Evolutionary conservation across 169 alveolate genomes (phyloP), one percentile per base, ranked within the genome.

Genomic region (Plasmodium gonderi): DNA sequence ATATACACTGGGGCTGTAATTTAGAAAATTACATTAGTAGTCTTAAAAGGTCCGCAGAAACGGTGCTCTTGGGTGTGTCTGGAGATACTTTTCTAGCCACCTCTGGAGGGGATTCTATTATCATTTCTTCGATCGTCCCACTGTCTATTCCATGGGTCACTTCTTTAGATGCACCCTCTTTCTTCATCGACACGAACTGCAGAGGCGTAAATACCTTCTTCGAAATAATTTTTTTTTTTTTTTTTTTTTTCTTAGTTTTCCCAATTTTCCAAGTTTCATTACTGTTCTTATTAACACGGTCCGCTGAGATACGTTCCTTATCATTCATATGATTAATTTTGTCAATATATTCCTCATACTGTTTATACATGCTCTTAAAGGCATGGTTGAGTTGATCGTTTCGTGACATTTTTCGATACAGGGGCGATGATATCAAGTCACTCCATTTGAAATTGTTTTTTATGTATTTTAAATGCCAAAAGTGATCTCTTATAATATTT

Each of bases 391-490:
- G 38, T 54, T 54, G 60, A 7, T 74, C 92, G 31, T 85, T 72
- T 42, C 92, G 60, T n/a, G 92, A 85, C 26, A 85, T 85, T 31
- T 76, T 72, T 75, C 92, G 54, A 23, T 72, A 74, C 12, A 85
- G 38, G 7, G 65, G 38, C 26, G 92, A 74, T 26, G 92, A 85
- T 2, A 74, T 54, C 47, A 95, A 83, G 49, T 95, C 92, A 31
- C 69, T 75, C 99, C 99, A 98, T 81, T 97, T 97, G 95, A 97
- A 97, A 75, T 95, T 54, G 7, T 54, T 95, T 38, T 98, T 98
- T 33, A 98, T 96, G 93, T 97, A 97, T 90, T 95, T 96, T 8
- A 97, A 95, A 94, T 96, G 97, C 99, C 99, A 98, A 23, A 97
- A 94, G 79, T 97, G 98, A 69, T 98, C 99, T 51, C 97, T 83